phyloP scores from a whole-genome alignment of 805 yeast species.

The Candida schatavii region DNA sequence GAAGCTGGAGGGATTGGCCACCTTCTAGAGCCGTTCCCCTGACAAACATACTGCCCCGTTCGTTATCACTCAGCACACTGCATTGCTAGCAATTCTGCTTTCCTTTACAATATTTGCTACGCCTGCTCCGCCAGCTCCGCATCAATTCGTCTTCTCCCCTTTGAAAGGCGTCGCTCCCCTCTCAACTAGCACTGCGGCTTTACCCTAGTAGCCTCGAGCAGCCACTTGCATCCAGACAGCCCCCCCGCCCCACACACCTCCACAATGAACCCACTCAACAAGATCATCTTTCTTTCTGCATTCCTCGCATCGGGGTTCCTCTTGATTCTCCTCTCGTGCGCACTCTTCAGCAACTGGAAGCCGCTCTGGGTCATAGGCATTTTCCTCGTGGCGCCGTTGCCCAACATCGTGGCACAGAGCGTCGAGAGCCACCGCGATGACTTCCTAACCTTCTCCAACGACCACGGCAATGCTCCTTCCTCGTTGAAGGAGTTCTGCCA shows the following conservation, averaged over 20 bases:
- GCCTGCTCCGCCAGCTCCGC: no score
- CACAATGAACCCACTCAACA: constrained; percentile 43
- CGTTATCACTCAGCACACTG: no score
- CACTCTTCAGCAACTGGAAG: constrained; percentile 40
- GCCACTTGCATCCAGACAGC: no score
- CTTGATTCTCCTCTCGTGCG: constrained; percentile 43
- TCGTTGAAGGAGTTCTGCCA: constrained; percentile 39
- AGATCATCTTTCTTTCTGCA: constrained; percentile 45
- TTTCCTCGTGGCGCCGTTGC: constrained; percentile 44
- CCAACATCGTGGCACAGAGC: constrained; percentile 37
- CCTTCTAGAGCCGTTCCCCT: no score
- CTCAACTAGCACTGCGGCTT: no score
- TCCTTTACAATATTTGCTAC: no score
- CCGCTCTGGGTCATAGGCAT: constrained; percentile 43
- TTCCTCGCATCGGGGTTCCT: constrained; percentile 45
- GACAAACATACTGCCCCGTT: no score
- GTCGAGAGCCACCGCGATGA: constrained; percentile 40
- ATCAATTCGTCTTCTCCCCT: no score
- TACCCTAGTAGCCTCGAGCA: no score
- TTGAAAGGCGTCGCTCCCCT: no score
- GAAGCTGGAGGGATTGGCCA: no score
- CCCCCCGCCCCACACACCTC: background rate
- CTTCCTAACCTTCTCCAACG: constrained; percentile 42
- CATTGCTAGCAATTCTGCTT: no score
- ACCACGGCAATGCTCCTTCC: constrained; percentile 34